Base-by-base conservation (phyloP, 169 alveolate species). In the Toxoplasma gondii region DNA sequence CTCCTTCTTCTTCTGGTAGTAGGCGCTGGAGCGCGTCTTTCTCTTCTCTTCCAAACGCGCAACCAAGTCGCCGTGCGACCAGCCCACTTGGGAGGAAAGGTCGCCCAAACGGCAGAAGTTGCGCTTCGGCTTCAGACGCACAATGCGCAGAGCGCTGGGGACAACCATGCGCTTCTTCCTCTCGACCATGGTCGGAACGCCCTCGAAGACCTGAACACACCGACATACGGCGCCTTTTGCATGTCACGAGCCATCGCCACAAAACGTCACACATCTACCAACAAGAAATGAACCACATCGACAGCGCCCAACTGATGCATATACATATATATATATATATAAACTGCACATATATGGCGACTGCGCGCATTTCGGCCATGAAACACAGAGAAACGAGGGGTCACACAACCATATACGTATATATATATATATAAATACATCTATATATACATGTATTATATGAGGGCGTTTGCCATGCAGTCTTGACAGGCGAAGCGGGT, bases 41-140 rank as follows among this genome's bases (percentile, higher is more conserved):
- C 97, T 90, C 84, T 83, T 84, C 41, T 84, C 92, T 58, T 95
- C 97, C 81, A 95, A 86, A 49, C 96, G 96, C 87, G 94, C 83
- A 84, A 95, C 83, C 87, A 95, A 86, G 84, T 92, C 94, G 69
- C 94, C 94, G 87, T 93, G 93, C 78, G 94, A 93, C 97, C 97
- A 95, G 87, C 97, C 97, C 36, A 95, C 97, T 94, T 67, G 92
- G 38, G 74, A 0, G 87, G 74, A 67, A 34, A 96, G 95, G 92
- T 96, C 96, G 17, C 97, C 97, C 80, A 96, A 69, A 27, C 95
- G 91, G 94, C 97, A 96, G 94, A 78, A 88, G 83, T 95, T 94
- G 69, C 97, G 96, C 58, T 84, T 88, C 38, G 95, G 96, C 84
- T 94, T 93, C 91, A 96, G 91, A 67, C 97, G 96, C 91, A 96